phyloP scores from a whole-genome alignment of 2,329 filamentous ascomycete genomes.

The Exserohilum turcica region DNA sequence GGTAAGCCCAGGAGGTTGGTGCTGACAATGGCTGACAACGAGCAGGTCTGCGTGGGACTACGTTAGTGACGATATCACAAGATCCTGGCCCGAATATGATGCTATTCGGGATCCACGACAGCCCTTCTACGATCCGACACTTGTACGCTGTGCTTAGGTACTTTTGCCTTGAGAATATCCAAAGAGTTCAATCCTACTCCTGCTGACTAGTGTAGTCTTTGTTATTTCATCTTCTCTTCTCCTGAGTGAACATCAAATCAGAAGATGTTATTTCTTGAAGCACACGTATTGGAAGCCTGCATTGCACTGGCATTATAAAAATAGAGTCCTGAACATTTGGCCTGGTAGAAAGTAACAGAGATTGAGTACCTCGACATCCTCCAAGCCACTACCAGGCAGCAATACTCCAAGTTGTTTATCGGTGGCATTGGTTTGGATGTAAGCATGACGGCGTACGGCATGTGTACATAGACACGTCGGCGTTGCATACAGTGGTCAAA shows the following conservation, averaged over 20 bases:
- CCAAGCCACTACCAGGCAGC: neutral
- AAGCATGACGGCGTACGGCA: neutral
- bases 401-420: neutral
- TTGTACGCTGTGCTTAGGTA: neutral
- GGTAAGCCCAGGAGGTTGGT: neutral
- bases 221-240: too few species aligned
- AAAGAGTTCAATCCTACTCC: neutral
- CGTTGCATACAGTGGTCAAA: neutral
- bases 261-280: too few species aligned
- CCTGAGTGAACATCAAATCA: too few species aligned
- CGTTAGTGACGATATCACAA: neutral
- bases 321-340: neutral
- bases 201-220: neutral
- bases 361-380: too few species aligned
- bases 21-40: neutral
- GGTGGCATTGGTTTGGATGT: neutral
- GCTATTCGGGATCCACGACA: slow-evolving; percentile 11
- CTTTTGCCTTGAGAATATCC: neutral
- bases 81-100: slow-evolving; percentile 15
- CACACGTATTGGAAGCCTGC: too few species aligned
- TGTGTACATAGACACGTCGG: neutral
- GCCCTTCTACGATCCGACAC: neutral
- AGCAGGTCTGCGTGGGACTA: slow-evolving; percentile 6
- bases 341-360: too few species aligned
- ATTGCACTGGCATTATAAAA: neutral